A percentile compares a stretch with the other conserved stretches of the same genome.
These are phyloP conservation scores for Diaporthe australafricana DNA, from an alignment of 2,329 filamentous ascomycete genomes.

Conservation along the genomic window DNA sequence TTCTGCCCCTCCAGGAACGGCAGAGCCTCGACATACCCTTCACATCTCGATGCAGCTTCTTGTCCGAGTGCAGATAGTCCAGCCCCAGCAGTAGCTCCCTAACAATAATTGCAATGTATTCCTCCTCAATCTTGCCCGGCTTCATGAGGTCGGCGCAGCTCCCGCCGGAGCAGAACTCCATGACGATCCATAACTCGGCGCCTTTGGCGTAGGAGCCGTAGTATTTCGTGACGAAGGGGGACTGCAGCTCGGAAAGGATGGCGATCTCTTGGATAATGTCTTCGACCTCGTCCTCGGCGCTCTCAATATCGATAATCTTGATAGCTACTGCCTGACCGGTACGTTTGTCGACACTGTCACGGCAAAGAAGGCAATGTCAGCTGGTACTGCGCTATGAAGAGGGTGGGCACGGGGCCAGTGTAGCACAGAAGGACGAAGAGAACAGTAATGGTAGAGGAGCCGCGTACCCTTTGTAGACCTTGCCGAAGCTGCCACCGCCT, in stretches of 20 bases:
- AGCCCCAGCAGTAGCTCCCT: slow-evolving; percentile 89
- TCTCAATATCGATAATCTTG: slow-evolving; percentile 98
- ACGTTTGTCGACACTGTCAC: slow-evolving; percentile 85
- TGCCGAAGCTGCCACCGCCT: slow-evolving; percentile 98
- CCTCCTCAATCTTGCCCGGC: slow-evolving; percentile 89
- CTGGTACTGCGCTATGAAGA: background rate
- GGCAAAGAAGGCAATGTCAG: slow-evolving; percentile 32
- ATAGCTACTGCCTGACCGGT: slow-evolving; percentile 96
- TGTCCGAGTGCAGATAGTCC: slow-evolving; percentile 93
- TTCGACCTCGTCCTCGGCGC: slow-evolving; percentile 98
- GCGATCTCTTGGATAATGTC: slow-evolving; percentile 99
- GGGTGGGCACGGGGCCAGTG: background rate
- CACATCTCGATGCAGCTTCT: slow-evolving; percentile 96
- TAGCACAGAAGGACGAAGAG: slow-evolving; percentile 28
- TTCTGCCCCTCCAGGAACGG: background rate
- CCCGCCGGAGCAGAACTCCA: slow-evolving; percentile 98
- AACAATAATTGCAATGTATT: slow-evolving; percentile 96
- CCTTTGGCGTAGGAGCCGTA: slow-evolving; percentile 97
- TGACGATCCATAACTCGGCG: slow-evolving; percentile 98
- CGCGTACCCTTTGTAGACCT: slow-evolving; percentile 96
- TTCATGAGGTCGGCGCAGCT: slow-evolving; percentile 98
- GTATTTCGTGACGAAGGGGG: slow-evolving; percentile 96
- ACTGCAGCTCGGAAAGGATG: slow-evolving; percentile 95
- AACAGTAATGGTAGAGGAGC: background rate
- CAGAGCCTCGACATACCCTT: slow-evolving; percentile 73